A percentile compares a stretch with the other conserved stretches of the same genome.
phyloP scores from a whole-genome alignment of 345 rosid species.

The Ailanthus altissimus region DNA sequence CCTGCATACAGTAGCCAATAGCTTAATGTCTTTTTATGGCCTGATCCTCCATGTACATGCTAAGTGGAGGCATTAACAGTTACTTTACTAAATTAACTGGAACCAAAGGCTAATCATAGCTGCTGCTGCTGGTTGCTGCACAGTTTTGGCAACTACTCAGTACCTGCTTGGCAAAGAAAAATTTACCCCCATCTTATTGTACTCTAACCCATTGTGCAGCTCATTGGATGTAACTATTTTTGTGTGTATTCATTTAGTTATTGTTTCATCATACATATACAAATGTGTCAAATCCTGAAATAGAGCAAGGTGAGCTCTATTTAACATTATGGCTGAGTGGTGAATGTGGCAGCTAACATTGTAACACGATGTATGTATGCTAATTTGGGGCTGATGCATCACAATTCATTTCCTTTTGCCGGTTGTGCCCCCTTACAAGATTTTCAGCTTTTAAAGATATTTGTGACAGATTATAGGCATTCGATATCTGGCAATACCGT shows the following conservation, averaged over 20 bases:
- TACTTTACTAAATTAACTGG: constrained; percentile 27
- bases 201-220: constrained; percentile 19
- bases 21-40: constrained; percentile 9
- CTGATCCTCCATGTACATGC: constrained; percentile 34
- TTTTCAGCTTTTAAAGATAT: background rate
- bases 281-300: constrained; percentile 6
- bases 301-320: background rate
- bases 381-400: background rate
- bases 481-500: no score
- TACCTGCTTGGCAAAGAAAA: background rate
- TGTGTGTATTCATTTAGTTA: constrained; percentile 10
- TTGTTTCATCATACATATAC: constrained; percentile 8
- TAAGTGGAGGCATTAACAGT: constrained; percentile 33
- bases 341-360: background rate
- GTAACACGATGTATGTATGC: background rate
- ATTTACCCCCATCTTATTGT: background rate
- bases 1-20: background rate
- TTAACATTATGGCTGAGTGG: background rate
- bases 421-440: background rate
- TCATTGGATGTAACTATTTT: constrained; percentile 8
- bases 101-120: constrained; percentile 6
- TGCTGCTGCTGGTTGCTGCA: background rate
- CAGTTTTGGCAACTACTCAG: constrained; percentile 1
- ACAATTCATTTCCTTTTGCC: background rate
- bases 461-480: background rate